Conservation (phyloP, 176 grass and related monocot genomes). For the Carex cristatella region DNA sequence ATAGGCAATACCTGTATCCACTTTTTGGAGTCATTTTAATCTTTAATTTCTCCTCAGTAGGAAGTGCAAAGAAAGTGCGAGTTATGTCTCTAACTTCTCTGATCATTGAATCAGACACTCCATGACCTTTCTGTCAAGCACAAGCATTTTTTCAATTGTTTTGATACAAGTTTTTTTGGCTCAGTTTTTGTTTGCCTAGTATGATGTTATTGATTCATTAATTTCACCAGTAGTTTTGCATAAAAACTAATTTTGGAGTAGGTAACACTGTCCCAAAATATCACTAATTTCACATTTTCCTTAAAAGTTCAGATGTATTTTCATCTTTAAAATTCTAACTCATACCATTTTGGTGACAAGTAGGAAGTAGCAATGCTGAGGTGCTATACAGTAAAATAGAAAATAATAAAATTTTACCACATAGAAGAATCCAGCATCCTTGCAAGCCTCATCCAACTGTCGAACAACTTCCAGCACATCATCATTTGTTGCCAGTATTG, state of each 20-base stretch:
- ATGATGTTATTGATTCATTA: not conserved
- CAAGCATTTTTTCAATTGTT: not conserved
- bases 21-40: constrained; percentile 78
- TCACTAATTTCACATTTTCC: not conserved
- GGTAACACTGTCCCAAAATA: not conserved
- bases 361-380: not conserved
- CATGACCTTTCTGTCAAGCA: constrained; percentile 73
- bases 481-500: constrained; percentile 25
- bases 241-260: not conserved
- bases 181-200: not conserved
- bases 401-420: constrained; percentile 58
- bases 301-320: not conserved
- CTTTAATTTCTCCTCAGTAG: constrained; percentile 73
- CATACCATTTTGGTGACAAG: not conserved
- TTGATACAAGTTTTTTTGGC: not conserved
- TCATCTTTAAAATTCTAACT: not conserved
- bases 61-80: constrained; percentile 63
- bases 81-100: constrained; percentile 67
- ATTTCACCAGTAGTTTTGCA: not conserved
- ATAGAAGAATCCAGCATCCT: constrained; percentile 86
- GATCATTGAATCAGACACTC: constrained; percentile 56
- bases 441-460: constrained; percentile 62
- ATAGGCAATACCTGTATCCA: constrained; percentile 56
- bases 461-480: constrained; percentile 50
- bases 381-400: not conserved